Base-by-base conservation (phyloP, 208 protist species). In the Leishmania arabica region DNA sequence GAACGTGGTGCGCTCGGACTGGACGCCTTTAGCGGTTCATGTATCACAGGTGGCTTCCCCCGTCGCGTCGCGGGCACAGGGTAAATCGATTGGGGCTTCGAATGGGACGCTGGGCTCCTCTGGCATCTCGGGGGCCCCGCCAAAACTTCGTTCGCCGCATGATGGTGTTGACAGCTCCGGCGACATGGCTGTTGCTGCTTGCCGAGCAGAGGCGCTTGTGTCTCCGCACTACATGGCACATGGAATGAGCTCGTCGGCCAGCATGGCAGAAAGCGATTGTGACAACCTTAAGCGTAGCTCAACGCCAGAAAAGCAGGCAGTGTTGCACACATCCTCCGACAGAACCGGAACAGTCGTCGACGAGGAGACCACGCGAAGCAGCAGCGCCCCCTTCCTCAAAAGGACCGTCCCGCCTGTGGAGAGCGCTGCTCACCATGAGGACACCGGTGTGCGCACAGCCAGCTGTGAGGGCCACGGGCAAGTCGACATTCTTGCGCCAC, bases 1-100 rank as follows among this genome's bases (percentile, higher is more conserved):
- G 27, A 37, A 75, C 19, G 60, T 84, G 34, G 81, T 82, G 54
- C 81, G 72, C 31, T 37, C 42, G 27, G 72, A 76, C 34, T 51
- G 45, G 81, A 58, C 27, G 6, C 73, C 27, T 6, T 40, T 51
- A 37, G 31, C 53, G 53, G 56, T 31, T 66, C 62, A 15, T 19
- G 31, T 9, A 8, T 31, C 27, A 34, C 13, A 15, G 31, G 9
- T 40, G 5, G 27, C 3, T 66, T 31, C 31, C 0, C 62, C n/a
- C 11, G 31, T 31, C 62, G 13, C 62, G 7, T 40, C 62, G 21
- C 62, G 17, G 31, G 2, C 3, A 37, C 31, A 19, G 21, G 62
- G 13, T 6, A 0, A n/a, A 31, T 34, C 62, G 62, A 37, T 31
- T 8, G 54, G 27, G 19, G 21, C 27, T 21, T 40, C 68, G 34